Conservation (phyloP, 345 rosid genomes). For the Linum trigynum region DNA sequence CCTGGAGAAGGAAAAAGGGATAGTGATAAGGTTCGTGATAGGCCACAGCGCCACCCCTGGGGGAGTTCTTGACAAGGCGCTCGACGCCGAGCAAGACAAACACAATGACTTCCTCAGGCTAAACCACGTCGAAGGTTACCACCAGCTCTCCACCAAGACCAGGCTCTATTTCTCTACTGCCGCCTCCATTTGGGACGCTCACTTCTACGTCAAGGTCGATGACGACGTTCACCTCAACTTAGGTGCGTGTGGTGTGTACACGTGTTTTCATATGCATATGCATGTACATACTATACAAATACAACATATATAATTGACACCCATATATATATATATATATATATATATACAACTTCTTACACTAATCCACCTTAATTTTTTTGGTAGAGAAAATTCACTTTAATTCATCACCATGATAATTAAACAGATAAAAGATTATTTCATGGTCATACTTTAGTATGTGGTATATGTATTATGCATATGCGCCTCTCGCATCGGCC, state of each 20-base stretch:
- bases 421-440: too few relatives aligned
- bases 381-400: too few relatives aligned
- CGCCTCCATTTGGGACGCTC: constrained; percentile 65
- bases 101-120: constrained; percentile 69
- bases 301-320: too few relatives aligned
- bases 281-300: too few relatives aligned
- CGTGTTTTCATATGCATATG: too few relatives aligned
- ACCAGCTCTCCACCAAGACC: constrained; percentile 69
- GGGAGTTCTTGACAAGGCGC: constrained; percentile 60
- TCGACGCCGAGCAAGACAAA: constrained; percentile 60
- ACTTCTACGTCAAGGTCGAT: constrained; percentile 75
- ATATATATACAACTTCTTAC: too few relatives aligned
- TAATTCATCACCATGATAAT: too few relatives aligned
- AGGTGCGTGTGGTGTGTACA: constrained; percentile 18
- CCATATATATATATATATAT: too few relatives aligned
- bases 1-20: constrained; percentile 73
- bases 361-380: too few relatives aligned
- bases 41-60: constrained; percentile 78
- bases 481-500: too few relatives aligned
- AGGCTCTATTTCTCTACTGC: constrained; percentile 79
- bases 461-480: too few relatives aligned
- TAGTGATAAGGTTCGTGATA: constrained; percentile 78
- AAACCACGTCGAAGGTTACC: constrained; percentile 78
- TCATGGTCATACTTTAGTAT: too few relatives aligned
- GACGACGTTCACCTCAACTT: constrained; percentile 82